A percentile compares a stretch with the other conserved stretches of the same genome.
phyloP scores from a whole-genome alignment of 2,329 filamentous ascomycete genomes.

The Orbilia ellipsospora region DNA sequence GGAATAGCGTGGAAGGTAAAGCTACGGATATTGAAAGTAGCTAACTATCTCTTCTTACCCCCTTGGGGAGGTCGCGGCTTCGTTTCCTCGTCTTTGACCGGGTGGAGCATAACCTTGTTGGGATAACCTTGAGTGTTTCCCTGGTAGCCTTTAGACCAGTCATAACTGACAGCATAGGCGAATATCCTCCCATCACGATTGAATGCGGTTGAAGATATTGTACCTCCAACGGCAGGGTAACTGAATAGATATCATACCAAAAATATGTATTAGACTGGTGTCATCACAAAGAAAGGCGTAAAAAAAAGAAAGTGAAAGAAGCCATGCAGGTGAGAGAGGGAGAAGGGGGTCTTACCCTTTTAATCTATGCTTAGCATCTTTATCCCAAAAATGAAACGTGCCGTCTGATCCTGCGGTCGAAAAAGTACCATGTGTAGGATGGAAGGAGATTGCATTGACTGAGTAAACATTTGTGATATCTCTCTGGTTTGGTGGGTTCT shows the following conservation, averaged over 20 bases:
- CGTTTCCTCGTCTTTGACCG: slow-evolving; percentile 74
- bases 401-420: slow-evolving; percentile 95
- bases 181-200: slow-evolving; percentile 85
- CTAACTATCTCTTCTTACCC: slow-evolving; percentile 47
- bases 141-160: slow-evolving; percentile 97
- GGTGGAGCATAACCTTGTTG: slow-evolving; percentile 87
- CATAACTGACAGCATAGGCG: slow-evolving; percentile 91
- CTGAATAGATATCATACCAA: slow-evolving; percentile 1
- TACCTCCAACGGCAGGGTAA: slow-evolving; percentile 83
- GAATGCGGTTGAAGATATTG: slow-evolving; percentile 92
- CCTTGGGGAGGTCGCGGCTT: slow-evolving; percentile 64
- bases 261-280: too few species aligned
- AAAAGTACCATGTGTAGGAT: slow-evolving; percentile 97
- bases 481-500: slow-evolving; percentile 72
- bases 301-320: too few species aligned
- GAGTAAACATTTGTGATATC: slow-evolving; percentile 90
- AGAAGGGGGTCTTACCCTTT: slow-evolving; percentile 69
- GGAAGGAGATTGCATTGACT: slow-evolving; percentile 97
- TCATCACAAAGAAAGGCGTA: neutral
- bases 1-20: too few species aligned
- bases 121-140: slow-evolving; percentile 79
- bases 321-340: neutral
- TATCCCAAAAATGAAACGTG: slow-evolving; percentile 97
- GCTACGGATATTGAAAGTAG: neutral
- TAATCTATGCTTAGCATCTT: slow-evolving; percentile 86